These are phyloP conservation scores for Austropuccinia psidii DNA, from an alignment of 1,284 basidiomycete genomes.

Conservation along the genomic window DNA sequence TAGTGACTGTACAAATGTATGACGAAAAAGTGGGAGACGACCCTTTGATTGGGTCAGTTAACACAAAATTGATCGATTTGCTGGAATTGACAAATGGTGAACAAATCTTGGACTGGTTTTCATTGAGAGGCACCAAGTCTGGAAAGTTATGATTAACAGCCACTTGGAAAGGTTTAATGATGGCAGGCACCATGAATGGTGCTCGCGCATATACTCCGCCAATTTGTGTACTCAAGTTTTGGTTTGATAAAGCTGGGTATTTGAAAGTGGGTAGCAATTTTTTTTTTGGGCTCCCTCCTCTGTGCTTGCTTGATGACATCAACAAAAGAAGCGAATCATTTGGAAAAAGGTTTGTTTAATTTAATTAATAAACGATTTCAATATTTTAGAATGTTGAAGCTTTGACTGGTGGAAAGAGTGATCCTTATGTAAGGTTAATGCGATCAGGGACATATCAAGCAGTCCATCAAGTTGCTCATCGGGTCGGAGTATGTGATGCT, in stretches of 20 bases:
- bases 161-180: conserved; percentile 88
- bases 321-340: neutral
- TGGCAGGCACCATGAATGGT: conserved; percentile 82
- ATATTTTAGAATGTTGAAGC: conserved; percentile 45
- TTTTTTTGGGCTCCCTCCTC: neutral
- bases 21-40: conserved; percentile 52
- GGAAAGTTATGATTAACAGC: conserved; percentile 75
- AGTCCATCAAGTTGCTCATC: conserved; percentile 67
- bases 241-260: conserved; percentile 76
- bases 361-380: neutral
- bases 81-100: conserved; percentile 52
- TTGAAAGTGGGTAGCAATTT: conserved; percentile 58
- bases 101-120: conserved; percentile 83
- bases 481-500: conserved; percentile 82
- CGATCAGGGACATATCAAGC: conserved; percentile 65
- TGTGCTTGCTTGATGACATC: too few species aligned
- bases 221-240: conserved; percentile 70
- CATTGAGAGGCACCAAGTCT: conserved; percentile 64
- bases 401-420: conserved; percentile 58
- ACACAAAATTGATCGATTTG: conserved; percentile 70
- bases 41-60: conserved; percentile 68
- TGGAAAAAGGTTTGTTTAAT: neutral
- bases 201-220: conserved; percentile 69
- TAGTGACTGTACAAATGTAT: conserved; percentile 64
- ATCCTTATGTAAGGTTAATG: conserved; percentile 79